Conservation (phyloP, 2,329 filamentous ascomycete species). For the Westerdykella aurantiaca region DNA sequence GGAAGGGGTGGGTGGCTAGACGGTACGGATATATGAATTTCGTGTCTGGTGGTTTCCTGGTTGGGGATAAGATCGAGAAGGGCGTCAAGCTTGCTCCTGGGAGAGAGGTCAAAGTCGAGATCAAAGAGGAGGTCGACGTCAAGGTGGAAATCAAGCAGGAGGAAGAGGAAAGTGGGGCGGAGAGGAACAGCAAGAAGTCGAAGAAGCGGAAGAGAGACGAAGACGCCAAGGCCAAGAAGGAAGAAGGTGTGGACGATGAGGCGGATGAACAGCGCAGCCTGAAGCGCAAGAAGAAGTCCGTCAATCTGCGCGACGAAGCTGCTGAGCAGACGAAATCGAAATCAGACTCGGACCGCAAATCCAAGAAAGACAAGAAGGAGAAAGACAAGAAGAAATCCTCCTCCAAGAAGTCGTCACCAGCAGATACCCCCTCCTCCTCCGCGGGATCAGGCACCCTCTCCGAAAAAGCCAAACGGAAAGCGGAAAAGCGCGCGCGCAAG, state of each 20-base stretch:
- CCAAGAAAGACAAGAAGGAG: slow-evolving; percentile 33
- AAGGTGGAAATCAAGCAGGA: slow-evolving; percentile 35
- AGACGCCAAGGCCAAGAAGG: slow-evolving; percentile 3
- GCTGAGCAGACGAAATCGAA: slow-evolving; percentile 15
- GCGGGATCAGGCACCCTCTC: slow-evolving; percentile 35
- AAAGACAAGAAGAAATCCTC: slow-evolving; percentile 18
- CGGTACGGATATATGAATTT: slow-evolving; percentile 81
- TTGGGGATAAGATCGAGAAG: slow-evolving; percentile 52
- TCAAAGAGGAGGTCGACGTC: slow-evolving; percentile 39
- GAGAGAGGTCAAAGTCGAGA: slow-evolving; percentile 38
- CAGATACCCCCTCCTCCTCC: slow-evolving; percentile 13
- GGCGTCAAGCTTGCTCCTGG: slow-evolving; percentile 42
- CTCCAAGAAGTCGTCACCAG: slow-evolving; percentile 7
- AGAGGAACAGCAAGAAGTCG: slow-evolving; percentile 13
- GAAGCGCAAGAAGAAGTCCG: slow-evolving; percentile 37
- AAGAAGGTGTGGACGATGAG: slow-evolving; percentile 27
- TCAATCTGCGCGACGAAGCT: slow-evolving; percentile 25
- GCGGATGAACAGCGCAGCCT: slow-evolving; percentile 24
- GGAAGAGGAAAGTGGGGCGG: slow-evolving; percentile 22
- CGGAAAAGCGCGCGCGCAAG: slow-evolving; percentile 42
- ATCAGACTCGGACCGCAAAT: slow-evolving; percentile 10
- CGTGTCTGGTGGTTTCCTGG: slow-evolving; percentile 72
- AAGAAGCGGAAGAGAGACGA: slow-evolving; percentile 32
- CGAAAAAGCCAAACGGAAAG: slow-evolving; percentile 37
- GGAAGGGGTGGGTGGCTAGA: slow-evolving; percentile 65